phyloP scores from a whole-genome alignment of 73 alveolate species.

The Paramecium pentaurelia region DNA sequence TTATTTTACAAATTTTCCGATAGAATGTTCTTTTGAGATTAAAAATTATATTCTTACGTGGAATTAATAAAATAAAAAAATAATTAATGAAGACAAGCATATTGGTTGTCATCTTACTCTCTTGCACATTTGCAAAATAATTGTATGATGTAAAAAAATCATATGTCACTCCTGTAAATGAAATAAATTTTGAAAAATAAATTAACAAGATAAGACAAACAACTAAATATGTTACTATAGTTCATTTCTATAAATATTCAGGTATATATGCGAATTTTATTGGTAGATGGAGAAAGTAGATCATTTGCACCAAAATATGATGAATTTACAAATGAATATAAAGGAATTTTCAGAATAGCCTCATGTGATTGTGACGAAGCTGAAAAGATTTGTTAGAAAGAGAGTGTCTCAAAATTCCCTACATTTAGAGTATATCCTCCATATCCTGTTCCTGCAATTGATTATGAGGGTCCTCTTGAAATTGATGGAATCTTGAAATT shows the following conservation, averaged over 20 bases:
- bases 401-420: constrained; percentile 84
- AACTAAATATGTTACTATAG: constrained; percentile 60
- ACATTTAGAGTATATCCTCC: constrained; percentile 95
- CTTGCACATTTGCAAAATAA: constrained; percentile 15
- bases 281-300: constrained; percentile 54
- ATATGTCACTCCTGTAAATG: constrained; percentile 50
- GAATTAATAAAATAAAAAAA: not conserved
- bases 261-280: not conserved
- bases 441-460: constrained; percentile 92
- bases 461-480: constrained; percentile 79
- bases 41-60: not conserved
- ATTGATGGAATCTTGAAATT: constrained; percentile 69
- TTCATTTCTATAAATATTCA: constrained; percentile 57
- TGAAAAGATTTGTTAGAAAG: constrained; percentile 83
- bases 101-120: not conserved
- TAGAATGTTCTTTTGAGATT: not conserved
- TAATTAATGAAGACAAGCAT: not conserved
- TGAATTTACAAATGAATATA: constrained; percentile 88
- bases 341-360: constrained; percentile 91
- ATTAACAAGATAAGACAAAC: constrained; percentile 61
- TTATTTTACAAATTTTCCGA: not conserved
- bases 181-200: constrained; percentile 60
- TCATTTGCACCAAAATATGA: constrained; percentile 71
- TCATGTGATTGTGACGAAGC: constrained; percentile 91
- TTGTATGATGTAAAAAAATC: constrained; percentile 53